These are phyloP conservation scores for Amaranthus tricolor DNA, from an alignment of 179 eudicot genomes.

Conservation along the genomic window DNA sequence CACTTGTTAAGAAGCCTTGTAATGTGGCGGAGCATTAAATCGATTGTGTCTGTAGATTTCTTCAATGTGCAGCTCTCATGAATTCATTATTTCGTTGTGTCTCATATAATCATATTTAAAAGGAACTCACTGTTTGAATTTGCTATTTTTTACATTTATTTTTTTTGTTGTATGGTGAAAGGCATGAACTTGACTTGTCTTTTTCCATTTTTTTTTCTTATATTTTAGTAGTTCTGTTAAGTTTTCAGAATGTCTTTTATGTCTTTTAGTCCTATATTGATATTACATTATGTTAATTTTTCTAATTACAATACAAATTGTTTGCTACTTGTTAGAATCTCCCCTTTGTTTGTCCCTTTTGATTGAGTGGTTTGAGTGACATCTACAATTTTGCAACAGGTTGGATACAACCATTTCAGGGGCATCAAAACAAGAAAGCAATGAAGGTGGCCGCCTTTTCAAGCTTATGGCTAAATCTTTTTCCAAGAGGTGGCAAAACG, in stretches of 20 bases:
- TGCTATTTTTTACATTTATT: neutral
- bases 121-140: neutral
- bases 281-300: neutral
- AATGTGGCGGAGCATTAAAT: neutral
- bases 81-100: neutral
- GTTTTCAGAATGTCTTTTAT: neutral
- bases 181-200: neutral
- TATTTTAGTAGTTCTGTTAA: neutral
- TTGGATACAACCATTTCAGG: conserved; percentile 98
- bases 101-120: neutral
- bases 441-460: conserved; percentile 94
- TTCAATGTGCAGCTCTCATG: neutral
- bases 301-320: neutral
- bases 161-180: neutral
- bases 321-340: neutral
- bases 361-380: neutral
- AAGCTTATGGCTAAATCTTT: conserved; percentile 89
- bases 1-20: neutral
- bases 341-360: neutral
- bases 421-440: conserved; percentile 80
- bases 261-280: neutral
- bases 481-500: conserved; percentile 99
- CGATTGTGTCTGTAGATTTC: neutral
- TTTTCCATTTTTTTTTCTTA: no score
- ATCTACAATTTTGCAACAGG: conserved; percentile 46